Evolutionary conservation across 1,139 yeast genomes (phyloP).

Genomic region (Geotrichum reessii): DNA sequence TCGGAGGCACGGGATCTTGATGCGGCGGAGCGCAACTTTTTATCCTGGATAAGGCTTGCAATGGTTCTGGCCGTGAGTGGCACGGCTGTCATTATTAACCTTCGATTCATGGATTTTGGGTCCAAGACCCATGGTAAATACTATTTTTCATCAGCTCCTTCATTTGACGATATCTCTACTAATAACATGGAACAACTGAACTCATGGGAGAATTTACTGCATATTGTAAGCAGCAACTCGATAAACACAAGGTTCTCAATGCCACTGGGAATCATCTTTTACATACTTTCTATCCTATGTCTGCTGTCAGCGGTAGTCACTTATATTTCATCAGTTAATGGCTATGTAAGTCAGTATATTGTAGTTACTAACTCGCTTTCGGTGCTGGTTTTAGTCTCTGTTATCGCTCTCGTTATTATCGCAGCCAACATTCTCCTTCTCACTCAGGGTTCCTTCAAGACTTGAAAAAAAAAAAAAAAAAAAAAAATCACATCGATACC

Average conservation of each 20-base stretch:
- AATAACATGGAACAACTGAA: not conserved
- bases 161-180: not conserved
- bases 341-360: conserved; percentile 26
- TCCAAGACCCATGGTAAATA: not conserved
- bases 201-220: not conserved
- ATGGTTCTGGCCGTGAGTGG: conserved; percentile 31
- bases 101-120: conserved; percentile 6
- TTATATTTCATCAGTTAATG: conserved; percentile 25
- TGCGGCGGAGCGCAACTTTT: conserved; percentile 35
- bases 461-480: not conserved
- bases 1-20: conserved; percentile 37
- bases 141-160: not conserved
- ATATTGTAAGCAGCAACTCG: not conserved
- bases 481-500: not conserved
- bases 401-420: conserved; percentile 22
- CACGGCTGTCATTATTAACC: conserved; percentile 26
- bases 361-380: conserved; percentile 23
- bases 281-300: conserved; percentile 23
- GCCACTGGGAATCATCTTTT: conserved; percentile 26
- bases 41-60: conserved; percentile 29
- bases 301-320: conserved; percentile 23
- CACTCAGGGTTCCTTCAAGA: not conserved
- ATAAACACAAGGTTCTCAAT: conserved; percentile 7
- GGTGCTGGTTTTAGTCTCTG: conserved; percentile 20
- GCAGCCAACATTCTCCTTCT: conserved; percentile 10